Evolutionary conservation across 768 basidiomycete species (phyloP).

Genomic region (Dacryopinax spathularia): DNA sequence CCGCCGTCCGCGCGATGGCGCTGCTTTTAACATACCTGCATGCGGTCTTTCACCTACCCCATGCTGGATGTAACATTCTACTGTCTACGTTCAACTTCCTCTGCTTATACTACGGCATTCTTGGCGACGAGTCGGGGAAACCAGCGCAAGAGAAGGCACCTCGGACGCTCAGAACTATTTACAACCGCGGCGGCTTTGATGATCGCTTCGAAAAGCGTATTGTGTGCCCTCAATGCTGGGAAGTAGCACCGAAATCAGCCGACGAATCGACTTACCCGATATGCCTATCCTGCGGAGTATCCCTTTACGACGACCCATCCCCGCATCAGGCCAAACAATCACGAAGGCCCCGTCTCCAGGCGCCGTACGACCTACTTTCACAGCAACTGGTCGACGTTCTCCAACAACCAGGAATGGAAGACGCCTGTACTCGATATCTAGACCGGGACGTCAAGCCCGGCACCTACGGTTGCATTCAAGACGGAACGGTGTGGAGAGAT

Average conservation of each 20-base stretch:
- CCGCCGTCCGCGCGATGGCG: neutral
- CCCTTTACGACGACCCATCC: neutral
- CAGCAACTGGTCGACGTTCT: neutral
- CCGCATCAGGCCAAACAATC: neutral
- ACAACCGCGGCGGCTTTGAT: neutral
- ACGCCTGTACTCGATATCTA: neutral
- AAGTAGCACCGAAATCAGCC: neutral
- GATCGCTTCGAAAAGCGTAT: neutral
- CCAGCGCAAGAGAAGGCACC: neutral
- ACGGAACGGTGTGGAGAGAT: conserved; percentile 1
- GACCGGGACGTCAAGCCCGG: neutral
- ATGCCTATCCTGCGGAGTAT: neutral
- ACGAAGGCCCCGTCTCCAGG: neutral
- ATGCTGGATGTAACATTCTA: neutral
- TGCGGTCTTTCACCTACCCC: neutral
- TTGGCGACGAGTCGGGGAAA: neutral
- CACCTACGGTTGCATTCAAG: neutral
- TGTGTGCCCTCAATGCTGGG: neutral
- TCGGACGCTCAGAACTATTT: neutral
- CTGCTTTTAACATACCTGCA: neutral
- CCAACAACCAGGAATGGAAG: neutral
- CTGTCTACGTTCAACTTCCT: neutral
- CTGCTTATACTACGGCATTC: neutral
- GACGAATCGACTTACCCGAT: neutral
- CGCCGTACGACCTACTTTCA: neutral